phyloP scores from a whole-genome alignment of 495 filamentous ascomycete species.

The Daldinia caldariorum region DNA sequence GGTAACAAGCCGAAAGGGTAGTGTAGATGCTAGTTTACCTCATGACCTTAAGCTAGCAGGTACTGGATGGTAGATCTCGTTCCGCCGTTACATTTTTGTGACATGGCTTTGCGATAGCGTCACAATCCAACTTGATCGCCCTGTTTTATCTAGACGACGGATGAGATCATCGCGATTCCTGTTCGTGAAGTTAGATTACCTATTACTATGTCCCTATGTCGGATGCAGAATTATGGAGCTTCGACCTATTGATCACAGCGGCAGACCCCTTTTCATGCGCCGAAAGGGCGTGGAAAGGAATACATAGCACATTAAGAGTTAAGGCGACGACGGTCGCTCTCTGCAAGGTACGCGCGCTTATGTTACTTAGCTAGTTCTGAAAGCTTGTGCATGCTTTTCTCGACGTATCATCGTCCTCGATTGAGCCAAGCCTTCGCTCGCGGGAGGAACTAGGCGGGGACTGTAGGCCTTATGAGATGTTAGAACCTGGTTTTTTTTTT shows the following conservation, averaged over 20 bases:
- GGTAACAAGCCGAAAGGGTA: conserved; percentile 17
- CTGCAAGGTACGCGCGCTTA: conserved; percentile 40
- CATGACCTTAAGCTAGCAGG: conserved; percentile 28
- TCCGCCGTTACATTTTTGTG: conserved; percentile 31
- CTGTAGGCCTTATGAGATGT: conserved; percentile 2
- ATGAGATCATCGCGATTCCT: conserved; percentile 32
- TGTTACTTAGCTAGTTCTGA: conserved; percentile 1
- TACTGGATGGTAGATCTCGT: conserved; percentile 18
- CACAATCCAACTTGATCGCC: conserved; percentile 19
- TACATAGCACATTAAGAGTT: conserved; percentile 12
- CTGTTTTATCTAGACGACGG: conserved; percentile 32
- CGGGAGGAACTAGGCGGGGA: background rate
- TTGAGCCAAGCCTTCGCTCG: conserved; percentile 5
- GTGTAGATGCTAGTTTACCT: conserved; percentile 15
- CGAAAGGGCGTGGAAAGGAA: conserved; percentile 8
- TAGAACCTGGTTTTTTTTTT: background rate
- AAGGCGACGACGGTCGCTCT: conserved; percentile 17
- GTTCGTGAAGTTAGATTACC: conserved; percentile 7
- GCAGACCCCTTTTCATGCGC: conserved; percentile 7
- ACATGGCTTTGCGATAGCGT: conserved; percentile 24
- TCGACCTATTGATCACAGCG: conserved; percentile 27
- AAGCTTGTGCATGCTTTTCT: conserved; percentile 11
- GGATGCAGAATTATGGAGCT: conserved; percentile 14
- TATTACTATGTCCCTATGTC: background rate
- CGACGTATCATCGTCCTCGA: conserved; percentile 11